Evolutionary conservation across 108 stramenopile genomes (phyloP).

Genomic region (Parietichytrium sp.): DNA sequence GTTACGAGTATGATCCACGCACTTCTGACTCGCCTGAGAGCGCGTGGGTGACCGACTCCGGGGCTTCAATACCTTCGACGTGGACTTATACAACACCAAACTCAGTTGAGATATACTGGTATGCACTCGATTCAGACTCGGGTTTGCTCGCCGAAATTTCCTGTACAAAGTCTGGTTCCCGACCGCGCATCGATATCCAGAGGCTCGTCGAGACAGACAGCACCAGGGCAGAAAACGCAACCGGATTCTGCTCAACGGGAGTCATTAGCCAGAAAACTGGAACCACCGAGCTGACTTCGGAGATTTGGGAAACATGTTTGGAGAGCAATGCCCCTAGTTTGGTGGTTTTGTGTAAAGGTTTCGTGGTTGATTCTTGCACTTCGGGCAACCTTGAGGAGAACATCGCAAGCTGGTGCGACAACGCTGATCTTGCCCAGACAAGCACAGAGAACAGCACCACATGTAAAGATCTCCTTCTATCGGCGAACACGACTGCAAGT

Average conservation of each 20-base stretch:
- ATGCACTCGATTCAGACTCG: not conserved
- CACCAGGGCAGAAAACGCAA: not conserved
- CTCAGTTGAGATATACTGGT: not conserved
- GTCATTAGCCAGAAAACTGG: not conserved
- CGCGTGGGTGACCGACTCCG: not conserved
- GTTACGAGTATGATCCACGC: conserved; percentile 18
- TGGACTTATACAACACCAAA: not conserved
- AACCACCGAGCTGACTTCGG: conserved; percentile 34
- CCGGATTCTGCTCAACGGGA: conserved; percentile 6
- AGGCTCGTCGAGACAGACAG: not conserved
- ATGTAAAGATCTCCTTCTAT: conserved; percentile 18
- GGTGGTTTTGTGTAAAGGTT: not conserved
- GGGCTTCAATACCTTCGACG: not conserved
- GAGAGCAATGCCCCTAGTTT: not conserved
- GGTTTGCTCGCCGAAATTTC: not conserved
- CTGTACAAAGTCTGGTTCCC: not conserved
- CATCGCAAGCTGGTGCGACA: not conserved
- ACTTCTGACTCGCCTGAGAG: not conserved
- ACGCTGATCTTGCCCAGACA: conserved; percentile 24
- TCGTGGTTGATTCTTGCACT: conserved; percentile 1
- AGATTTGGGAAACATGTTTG: not conserved
- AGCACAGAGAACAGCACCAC: too few relatives aligned
- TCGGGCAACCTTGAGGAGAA: not conserved
- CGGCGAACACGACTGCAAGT: not conserved
- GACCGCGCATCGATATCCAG: conserved; percentile 28